phyloP scores from a whole-genome alignment of 2,329 filamentous ascomycete genomes.

The Pseudogymnoascus sp. region DNA sequence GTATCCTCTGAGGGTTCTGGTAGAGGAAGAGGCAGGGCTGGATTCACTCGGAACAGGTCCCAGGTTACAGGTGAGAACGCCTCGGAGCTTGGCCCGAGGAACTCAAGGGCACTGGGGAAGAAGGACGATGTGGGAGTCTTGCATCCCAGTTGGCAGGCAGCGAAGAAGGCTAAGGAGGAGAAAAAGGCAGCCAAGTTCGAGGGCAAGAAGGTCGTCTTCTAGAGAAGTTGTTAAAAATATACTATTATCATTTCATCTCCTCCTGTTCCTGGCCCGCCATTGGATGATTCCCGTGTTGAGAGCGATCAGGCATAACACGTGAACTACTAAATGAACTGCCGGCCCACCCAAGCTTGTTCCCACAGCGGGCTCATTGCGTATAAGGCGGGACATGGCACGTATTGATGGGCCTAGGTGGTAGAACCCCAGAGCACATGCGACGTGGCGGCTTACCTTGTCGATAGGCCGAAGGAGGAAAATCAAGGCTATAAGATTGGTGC shows the following conservation, averaged over 20 bases:
- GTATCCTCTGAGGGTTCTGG: slow-evolving; percentile 12
- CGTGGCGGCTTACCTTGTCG: slow-evolving; percentile 24
- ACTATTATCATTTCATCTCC: neutral
- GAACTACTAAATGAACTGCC: slow-evolving; percentile 20
- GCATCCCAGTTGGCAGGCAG: slow-evolving; percentile 53
- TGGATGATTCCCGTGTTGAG: neutral
- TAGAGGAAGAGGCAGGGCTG: slow-evolving; percentile 10
- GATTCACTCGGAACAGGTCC: slow-evolving; percentile 10
- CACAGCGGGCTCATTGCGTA: slow-evolving; percentile 1
- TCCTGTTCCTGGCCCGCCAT: neutral
- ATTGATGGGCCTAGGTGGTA: slow-evolving; percentile 30
- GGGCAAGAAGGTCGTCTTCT: slow-evolving; percentile 51
- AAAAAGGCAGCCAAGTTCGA: slow-evolving; percentile 43
- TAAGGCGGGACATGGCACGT: slow-evolving; percentile 21
- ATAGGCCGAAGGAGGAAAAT: slow-evolving; percentile 24
- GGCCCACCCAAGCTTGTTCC: slow-evolving; percentile 20
- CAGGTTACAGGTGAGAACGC: slow-evolving; percentile 24
- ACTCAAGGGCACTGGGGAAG: slow-evolving; percentile 24
- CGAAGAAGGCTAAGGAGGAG: slow-evolving; percentile 50
- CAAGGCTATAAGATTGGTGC: slow-evolving; percentile 28
- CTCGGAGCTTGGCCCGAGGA: slow-evolving; percentile 21
- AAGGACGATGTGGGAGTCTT: slow-evolving; percentile 43
- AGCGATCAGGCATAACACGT: slow-evolving; percentile 15
- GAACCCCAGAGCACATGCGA: slow-evolving; percentile 28
- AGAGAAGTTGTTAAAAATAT: slow-evolving; percentile 28